A percentile compares a stretch with the other conserved stretches of the same genome.
Evolutionary conservation across 2,329 filamentous ascomycete genomes (phyloP).

Genomic region (Cercospora sesami): DNA sequence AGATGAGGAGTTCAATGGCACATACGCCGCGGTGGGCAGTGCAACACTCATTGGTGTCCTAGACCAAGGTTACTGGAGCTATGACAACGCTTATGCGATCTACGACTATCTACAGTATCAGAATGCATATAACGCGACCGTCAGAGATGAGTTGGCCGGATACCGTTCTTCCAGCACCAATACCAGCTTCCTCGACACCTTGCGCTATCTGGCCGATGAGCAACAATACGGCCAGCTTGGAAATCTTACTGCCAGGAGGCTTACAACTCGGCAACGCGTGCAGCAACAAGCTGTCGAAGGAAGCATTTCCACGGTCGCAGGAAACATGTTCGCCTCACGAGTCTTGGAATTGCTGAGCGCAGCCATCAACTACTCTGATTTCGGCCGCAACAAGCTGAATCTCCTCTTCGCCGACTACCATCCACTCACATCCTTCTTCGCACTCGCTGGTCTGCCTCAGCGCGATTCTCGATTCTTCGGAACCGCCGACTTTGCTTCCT

Average conservation of each 20-base stretch:
- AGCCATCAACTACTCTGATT: conserved; percentile 35
- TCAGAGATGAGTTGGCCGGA: conserved; percentile 38
- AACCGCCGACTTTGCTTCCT: conserved; percentile 51
- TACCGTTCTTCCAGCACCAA: conserved; percentile 32
- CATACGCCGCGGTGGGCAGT: conserved; percentile 51
- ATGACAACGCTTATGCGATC: conserved; percentile 55
- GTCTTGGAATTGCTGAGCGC: conserved; percentile 39
- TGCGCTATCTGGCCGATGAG: conserved; percentile 51
- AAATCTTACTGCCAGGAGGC: conserved; percentile 43
- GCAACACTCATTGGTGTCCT: conserved; percentile 48
- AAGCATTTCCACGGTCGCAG: conserved; percentile 43
- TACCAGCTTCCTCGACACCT: conserved; percentile 30
- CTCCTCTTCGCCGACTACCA: conserved; percentile 52
- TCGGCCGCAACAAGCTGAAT: conserved; percentile 37
- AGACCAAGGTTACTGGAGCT: conserved; percentile 45
- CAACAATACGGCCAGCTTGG: conserved; percentile 48
- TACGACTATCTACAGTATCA: conserved; percentile 59
- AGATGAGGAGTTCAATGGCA: conserved; percentile 42
- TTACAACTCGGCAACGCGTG: conserved; percentile 13
- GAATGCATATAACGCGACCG: conserved; percentile 52
- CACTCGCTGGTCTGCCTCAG: conserved; percentile 45
- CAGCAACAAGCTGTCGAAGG: conserved; percentile 25
- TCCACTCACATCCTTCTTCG: conserved; percentile 54
- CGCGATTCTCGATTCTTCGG: conserved; percentile 50
- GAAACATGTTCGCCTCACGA: conserved; percentile 39